Percentiles rank a stretch among this genome's conserved stretches.
These are phyloP conservation scores for Aureoboletus auriporus DNA, from an alignment of 768 basidiomycete genomes.

Conservation along the genomic window DNA sequence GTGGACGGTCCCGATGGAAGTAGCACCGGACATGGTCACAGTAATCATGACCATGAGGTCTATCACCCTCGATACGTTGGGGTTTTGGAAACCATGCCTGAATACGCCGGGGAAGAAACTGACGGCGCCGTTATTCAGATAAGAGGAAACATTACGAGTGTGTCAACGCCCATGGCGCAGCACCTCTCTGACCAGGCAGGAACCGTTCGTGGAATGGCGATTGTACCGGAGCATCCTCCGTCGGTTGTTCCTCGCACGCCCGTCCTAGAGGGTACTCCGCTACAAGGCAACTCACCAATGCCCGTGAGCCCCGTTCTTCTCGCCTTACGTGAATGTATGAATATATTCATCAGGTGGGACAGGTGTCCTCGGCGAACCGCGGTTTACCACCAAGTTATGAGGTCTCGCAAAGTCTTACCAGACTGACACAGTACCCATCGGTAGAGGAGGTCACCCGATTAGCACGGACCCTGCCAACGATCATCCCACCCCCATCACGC, in stretches of 20 bases:
- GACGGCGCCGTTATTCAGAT: conserved; percentile 17
- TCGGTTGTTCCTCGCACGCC: conserved; percentile 1
- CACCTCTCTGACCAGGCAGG: conserved; percentile 7
- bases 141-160: conserved; percentile 14
- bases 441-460: conserved; percentile 20
- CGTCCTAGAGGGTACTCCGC: background rate
- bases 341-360: background rate
- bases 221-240: conserved; percentile 1
- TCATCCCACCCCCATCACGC: conserved; percentile 37
- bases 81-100: conserved; percentile 9
- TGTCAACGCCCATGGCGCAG: conserved; percentile 11
- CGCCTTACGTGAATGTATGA: background rate
- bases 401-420: conserved; percentile 7
- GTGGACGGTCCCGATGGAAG: conserved; percentile 25
- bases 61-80: background rate
- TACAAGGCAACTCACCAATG: conserved; percentile 5
- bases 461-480: conserved; percentile 23
- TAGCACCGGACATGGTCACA: conserved; percentile 18
- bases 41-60: conserved; percentile 7
- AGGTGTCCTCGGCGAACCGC: conserved; percentile 7
- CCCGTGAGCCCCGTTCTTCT: conserved; percentile 10
- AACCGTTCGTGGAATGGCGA: conserved; percentile 1
- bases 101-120: conserved; percentile 4
- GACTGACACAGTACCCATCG: conserved; percentile 11
- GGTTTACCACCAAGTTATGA: conserved; percentile 16